A percentile compares a stretch with the other conserved stretches of the same genome.
Conservation (phyloP, 108 stramenopile genomes). For the Nitzschia palea region DNA sequence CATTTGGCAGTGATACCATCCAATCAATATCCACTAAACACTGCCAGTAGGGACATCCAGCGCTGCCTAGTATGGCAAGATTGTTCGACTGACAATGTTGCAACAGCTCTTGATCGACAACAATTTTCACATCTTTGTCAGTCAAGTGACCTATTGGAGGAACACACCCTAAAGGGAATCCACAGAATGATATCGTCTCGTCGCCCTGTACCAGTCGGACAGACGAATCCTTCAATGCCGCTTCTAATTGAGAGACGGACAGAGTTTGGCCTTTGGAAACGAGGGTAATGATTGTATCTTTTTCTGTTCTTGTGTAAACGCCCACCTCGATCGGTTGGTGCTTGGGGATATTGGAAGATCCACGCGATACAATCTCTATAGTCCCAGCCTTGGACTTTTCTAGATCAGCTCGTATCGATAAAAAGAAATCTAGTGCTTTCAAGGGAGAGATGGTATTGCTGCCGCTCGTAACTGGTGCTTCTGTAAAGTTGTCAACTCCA, state of each 20-base stretch:
- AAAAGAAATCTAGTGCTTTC: conserved; percentile 10
- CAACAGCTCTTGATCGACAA: conserved; percentile 15
- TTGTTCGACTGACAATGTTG: conserved; percentile 9
- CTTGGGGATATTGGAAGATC: conserved; percentile 6
- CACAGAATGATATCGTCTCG: conserved; percentile 5
- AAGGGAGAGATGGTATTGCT: not conserved
- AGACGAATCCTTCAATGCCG: not conserved
- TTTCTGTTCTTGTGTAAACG: not conserved
- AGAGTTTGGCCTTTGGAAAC: conserved; percentile 1
- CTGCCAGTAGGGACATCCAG: conserved; percentile 28
- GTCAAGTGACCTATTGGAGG: conserved; percentile 23
- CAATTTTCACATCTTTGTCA: not conserved
- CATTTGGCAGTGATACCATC: not conserved
- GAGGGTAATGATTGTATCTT: not conserved
- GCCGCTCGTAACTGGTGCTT: too few species aligned
- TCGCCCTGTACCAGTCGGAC: not conserved
- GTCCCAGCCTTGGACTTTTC: not conserved
- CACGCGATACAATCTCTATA: conserved; percentile 15
- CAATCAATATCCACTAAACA: conserved; percentile 7
- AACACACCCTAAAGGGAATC: conserved; percentile 10
- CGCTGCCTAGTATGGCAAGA: conserved; percentile 16
- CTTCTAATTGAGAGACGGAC: conserved; percentile 2
- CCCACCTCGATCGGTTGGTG: not conserved
- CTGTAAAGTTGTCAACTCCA: too few species aligned
- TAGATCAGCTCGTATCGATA: conserved; percentile 5